Conservation (phyloP, 306 rosid species). For the Malus sylvestris region DNA sequence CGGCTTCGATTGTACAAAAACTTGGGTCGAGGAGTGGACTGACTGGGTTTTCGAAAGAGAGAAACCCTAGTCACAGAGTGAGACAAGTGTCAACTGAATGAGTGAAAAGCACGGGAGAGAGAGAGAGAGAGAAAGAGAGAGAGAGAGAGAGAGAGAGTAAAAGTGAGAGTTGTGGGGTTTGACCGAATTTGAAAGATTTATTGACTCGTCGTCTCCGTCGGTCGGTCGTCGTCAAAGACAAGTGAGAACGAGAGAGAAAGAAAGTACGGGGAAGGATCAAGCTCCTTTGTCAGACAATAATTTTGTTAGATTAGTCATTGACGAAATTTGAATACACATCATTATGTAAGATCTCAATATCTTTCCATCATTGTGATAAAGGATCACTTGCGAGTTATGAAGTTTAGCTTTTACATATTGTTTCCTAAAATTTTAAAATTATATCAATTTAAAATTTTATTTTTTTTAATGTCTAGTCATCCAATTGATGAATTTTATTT, state of each 20-base stretch:
- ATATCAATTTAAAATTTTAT: no score
- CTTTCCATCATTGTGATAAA: fast-evolving
- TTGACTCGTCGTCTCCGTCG: neutral
- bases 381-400: fast-evolving
- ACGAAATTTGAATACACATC: fast-evolving
- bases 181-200: neutral
- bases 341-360: fast-evolving
- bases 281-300: no score
- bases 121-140: slow-evolving; percentile 3
- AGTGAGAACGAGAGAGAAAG: neutral
- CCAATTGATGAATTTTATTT: no score
- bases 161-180: neutral
- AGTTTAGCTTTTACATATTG: no score
- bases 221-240: neutral
- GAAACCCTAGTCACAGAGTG: neutral
- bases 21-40: slow-evolving; percentile 19
- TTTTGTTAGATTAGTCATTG: no score
- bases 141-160: neutral
- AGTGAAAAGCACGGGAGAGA: slow-evolving; percentile 14
- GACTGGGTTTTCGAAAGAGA: slow-evolving; percentile 5
- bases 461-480: no score
- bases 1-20: slow-evolving; percentile 15
- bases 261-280: neutral
- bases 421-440: no score
- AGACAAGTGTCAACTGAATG: neutral